Evolutionary conservation across 225 moss, liverwort and hornwort genomes (phyloP), one percentile per base, ranked within the genome.

Genomic region (Antitrichia curtipendula): DNA sequence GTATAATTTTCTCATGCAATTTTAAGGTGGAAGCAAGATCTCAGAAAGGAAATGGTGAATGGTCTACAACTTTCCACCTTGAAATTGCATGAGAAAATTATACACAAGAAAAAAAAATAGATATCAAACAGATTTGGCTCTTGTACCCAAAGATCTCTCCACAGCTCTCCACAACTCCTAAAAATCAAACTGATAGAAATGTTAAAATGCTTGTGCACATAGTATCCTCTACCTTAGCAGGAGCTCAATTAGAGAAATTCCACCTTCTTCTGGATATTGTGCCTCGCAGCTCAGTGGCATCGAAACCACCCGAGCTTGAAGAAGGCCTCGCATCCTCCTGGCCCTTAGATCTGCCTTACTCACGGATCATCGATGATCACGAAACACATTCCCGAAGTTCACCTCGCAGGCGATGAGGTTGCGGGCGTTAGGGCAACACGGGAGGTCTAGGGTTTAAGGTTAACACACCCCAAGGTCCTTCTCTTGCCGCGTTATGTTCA

Each of bases 161-260:
- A 53, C 36, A 24, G 15, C 27, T 78, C 56, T 78, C 54, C n/a
- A 28, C 40, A 57, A 27, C 58, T 78, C 16, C 57, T 41, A 20
- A 31, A 31, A 21, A 31, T 41, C 60, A 60, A 59, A 60, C 32
- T 8, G 15, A 31, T 9, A 61, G 12, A 32, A 60, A 80, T 45
- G 2, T 9, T 31, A 32, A 43, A 23, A 21, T 80, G 31, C 60
- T 80, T 60, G 18, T 31, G 60, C 59, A 60, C 61, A 43, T 43
- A 60, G 21, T 43, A 29, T 80, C 32, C 32, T 80, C 32, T 43
- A 60, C 31, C 80, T 41, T 50, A 87, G 61, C 81, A 91, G 85
- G 66, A 68, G 85, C 69, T 90, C 93, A 85, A 90, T 65, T 59
- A 75, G 24, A 80, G 90, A 84, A 85, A 85, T 61, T 13, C 56